Evolutionary conservation across 2,329 filamentous ascomycete species (phyloP), one percentile per base, ranked within the genome.

Genomic region (Fonsecaea pugnacius): DNA sequence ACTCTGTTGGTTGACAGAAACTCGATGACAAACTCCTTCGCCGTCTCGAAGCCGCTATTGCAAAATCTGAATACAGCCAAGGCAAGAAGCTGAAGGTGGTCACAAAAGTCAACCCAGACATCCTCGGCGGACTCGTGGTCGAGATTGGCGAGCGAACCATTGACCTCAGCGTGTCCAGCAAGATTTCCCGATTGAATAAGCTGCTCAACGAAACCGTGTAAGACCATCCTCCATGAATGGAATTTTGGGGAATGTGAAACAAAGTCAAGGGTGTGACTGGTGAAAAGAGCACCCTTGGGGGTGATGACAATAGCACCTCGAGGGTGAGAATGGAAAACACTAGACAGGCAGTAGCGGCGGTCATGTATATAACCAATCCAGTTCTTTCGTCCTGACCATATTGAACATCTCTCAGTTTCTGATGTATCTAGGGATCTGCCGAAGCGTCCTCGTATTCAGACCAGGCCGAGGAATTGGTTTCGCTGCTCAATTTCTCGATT

Each of bases 161-260:
- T 77, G 95, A 99, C 82, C 90, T 97, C 73, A 95, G 90, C 81
- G 93, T 99, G 76, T 94, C 94, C 56, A 85, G 91, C 78, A 96
- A 94, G 87, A 90, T 99, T 81, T 87, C 91, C 79, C 96, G 92
- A 88, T 91, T 99, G 87, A 99, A 99, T 91, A 99, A 98, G 90
- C 89, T 96, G 79, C 90, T 99, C 78, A 93, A 87, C 73, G 95
- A 99, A 83, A 86, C 90, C 80, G 85, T 99, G 91, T 99, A 96
- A 91, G 63, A 48, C 24, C 36, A 48, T 58, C 30, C 30, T 58
- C 24, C 30, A 33, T 46, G n/a, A 51, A 35, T 35, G 32, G 32
- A 18, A 58, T 35, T 16, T 12, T 9, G 27, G 24, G 21, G 6
- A 58, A 30, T 36, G 21, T 14, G 38, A 21, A 24, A 32, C 32